A percentile compares a stretch with the other conserved stretches of the same genome.
phyloP scores from a whole-genome alignment of 345 rosid species.

The rapeseed (Brassica napus) region DNA sequence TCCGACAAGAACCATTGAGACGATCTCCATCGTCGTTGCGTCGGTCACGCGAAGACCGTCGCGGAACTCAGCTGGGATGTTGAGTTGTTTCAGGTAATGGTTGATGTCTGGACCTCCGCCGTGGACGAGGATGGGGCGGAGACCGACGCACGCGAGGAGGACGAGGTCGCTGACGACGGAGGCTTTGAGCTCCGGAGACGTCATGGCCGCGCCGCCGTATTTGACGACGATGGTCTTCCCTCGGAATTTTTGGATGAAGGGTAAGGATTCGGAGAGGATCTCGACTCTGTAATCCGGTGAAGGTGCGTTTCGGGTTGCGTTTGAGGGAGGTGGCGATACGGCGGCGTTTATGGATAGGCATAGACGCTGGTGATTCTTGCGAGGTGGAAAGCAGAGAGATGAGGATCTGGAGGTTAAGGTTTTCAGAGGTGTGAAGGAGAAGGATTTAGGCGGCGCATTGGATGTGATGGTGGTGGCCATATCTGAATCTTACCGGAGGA shows the following conservation, averaged over 20 bases:
- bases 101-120: slow-evolving; percentile 96
- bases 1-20: slow-evolving; percentile 91
- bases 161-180: slow-evolving; percentile 78
- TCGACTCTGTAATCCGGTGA: slow-evolving; percentile 59
- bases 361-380: slow-evolving; percentile 15
- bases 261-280: slow-evolving; percentile 84
- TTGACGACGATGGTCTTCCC: slow-evolving; percentile 94
- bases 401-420: not conserved
- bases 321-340: slow-evolving; percentile 25
- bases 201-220: slow-evolving; percentile 98
- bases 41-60: slow-evolving; percentile 91
- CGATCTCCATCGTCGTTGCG: slow-evolving; percentile 88
- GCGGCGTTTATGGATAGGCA: slow-evolving; percentile 29
- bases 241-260: slow-evolving; percentile 86
- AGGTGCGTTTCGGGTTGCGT: slow-evolving; percentile 2
- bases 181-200: slow-evolving; percentile 61
- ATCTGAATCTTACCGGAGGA: too few species aligned
- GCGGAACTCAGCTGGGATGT: slow-evolving; percentile 66
- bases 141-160: slow-evolving; percentile 82
- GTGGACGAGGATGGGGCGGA: slow-evolving; percentile 87
- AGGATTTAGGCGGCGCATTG: too few species aligned
- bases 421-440: slow-evolving; percentile 1
- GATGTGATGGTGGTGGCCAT: too few species aligned
- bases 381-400: slow-evolving; percentile 20
- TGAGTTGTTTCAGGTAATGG: slow-evolving; percentile 62